Conservation (phyloP, 1,284 basidiomycete species). For the Ganoderma leucocontextum region DNA sequence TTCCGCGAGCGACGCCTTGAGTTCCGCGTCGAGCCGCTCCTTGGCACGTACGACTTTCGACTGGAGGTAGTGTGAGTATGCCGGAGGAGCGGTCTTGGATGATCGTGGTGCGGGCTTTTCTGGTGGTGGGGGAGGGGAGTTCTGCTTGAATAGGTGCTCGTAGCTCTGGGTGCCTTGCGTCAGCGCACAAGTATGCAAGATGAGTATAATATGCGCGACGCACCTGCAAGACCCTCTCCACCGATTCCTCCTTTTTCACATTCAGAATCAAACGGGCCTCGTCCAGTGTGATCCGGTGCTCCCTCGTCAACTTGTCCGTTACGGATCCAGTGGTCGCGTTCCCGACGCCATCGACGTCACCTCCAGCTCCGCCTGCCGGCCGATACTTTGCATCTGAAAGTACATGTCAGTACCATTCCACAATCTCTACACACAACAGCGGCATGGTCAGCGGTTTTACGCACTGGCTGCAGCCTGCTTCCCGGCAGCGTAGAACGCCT, state of each 20-base stretch:
- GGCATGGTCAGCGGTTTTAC: slow-evolving; percentile 40
- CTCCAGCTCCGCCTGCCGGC: slow-evolving; percentile 65
- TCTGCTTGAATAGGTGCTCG: slow-evolving; percentile 91
- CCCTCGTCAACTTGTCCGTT: slow-evolving; percentile 81
- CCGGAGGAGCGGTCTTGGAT: slow-evolving; percentile 46
- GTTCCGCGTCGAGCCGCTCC: slow-evolving; percentile 93
- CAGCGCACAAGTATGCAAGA: slow-evolving; percentile 4
- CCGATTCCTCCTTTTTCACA: slow-evolving; percentile 76
- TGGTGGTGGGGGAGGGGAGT: slow-evolving; percentile 74
- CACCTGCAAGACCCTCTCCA: slow-evolving; percentile 81
- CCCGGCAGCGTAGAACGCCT: slow-evolving; percentile 91
- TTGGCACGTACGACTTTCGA: slow-evolving; percentile 95
- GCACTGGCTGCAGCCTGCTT: slow-evolving; percentile 93
- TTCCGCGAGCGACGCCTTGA: slow-evolving; percentile 47
- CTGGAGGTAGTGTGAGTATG: slow-evolving; percentile 91
- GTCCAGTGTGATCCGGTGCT: slow-evolving; percentile 94
- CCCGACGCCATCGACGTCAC: slow-evolving; percentile 76
- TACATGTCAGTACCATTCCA: slow-evolving; percentile 8
- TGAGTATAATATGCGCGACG: slow-evolving; percentile 36
- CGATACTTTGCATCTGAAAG: slow-evolving; percentile 76
- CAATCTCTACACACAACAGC: background rate
- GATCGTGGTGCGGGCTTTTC: slow-evolving; percentile 50
- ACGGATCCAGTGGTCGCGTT: slow-evolving; percentile 76
- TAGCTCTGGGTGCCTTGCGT: slow-evolving; percentile 71
- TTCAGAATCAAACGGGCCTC: slow-evolving; percentile 97